Evolutionary conservation across 441 rosid species (phyloP), one percentile per base, ranked within the genome.

Genomic region (Gossypium trilobum): DNA sequence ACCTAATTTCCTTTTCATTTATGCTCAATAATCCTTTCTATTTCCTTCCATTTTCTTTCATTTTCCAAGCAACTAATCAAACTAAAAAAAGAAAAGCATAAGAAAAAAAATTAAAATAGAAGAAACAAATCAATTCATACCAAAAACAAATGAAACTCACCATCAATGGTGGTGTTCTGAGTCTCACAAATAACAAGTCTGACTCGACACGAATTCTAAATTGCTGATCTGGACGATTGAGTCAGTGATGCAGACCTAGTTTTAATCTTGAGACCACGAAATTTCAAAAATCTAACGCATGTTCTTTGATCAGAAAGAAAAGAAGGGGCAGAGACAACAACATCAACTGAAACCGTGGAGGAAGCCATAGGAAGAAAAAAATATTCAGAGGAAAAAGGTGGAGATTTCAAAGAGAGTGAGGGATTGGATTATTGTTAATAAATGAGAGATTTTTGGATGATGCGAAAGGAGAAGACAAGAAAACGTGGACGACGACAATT

Each of bases 141-240:
- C 1, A 10, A 56, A 46, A 52, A 14, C 9, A 54, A 19, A 54
- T 4, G 64, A 59, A 61, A 61, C 66, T 14, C 9, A 93, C 98
- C 97, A 74, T 83, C 83, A 4, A 87, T 79, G 44, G 96, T 89
- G 19, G 89, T 84, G 17, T 91, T 85, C 77, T 90, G 92, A 66
- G 95, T 85, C 79, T 90, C 97, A 76, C 89, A 90, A 3, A 79
- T 78, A 75, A 90, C 77, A 61, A 82, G 67, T 9, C 76, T 13
- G 57, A 65, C 52, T 71, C 62, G 9, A 55, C 71, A 57, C 50
- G 29, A 51, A 10, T 54, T 19, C 33, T 36, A 76, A 9, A 68
- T 71, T 59, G 63, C 44, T 14, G 84, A 78, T 78, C 75, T 54
- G 2, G 79, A 8, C 1, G 77, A 80, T 8, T 78, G 84, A 68